These are phyloP conservation scores for Esteya vermicola DNA, from an alignment of 2,329 filamentous ascomycete species.

Conservation along the genomic window DNA sequence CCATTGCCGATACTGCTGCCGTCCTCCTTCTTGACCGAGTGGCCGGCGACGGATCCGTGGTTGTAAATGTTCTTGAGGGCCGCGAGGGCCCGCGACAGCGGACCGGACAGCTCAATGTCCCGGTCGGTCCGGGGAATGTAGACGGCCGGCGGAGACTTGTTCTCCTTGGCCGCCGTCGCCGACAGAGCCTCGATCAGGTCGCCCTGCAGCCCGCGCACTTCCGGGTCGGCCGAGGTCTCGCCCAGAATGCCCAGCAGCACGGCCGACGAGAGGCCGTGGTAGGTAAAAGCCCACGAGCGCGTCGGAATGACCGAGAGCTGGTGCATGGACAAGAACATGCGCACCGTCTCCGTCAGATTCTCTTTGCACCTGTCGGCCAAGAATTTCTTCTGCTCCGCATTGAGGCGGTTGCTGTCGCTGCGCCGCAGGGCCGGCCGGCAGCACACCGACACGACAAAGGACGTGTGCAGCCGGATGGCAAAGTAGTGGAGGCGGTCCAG, in stretches of 20 bases:
- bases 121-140: slow-evolving; percentile 41
- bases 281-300: slow-evolving; percentile 54
- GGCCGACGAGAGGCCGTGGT: slow-evolving; percentile 51
- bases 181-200: slow-evolving; percentile 50
- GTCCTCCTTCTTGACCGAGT: slow-evolving; percentile 27
- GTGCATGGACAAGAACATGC: slow-evolving; percentile 57
- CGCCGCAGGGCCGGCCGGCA: slow-evolving; percentile 47
- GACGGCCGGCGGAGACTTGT: slow-evolving; percentile 33
- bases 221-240: slow-evolving; percentile 48
- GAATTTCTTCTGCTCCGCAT: slow-evolving; percentile 34
- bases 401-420: slow-evolving; percentile 32
- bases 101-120: slow-evolving; percentile 48
- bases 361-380: slow-evolving; percentile 45
- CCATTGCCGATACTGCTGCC: slow-evolving; percentile 17
- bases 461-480: slow-evolving; percentile 49
- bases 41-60: slow-evolving; percentile 26
- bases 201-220: slow-evolving; percentile 48
- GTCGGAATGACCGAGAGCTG: slow-evolving; percentile 53
- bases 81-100: slow-evolving; percentile 43
- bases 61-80: slow-evolving; percentile 54
- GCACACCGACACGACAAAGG: slow-evolving; percentile 50
- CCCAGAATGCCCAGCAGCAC: slow-evolving; percentile 48
- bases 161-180: slow-evolving; percentile 48
- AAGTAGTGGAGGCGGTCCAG: slow-evolving; percentile 50
- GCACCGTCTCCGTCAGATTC: slow-evolving; percentile 50